Evolutionary conservation across 1,139 yeast genomes (phyloP).

Genomic region (Nakaseomyces bracarensis): DNA sequence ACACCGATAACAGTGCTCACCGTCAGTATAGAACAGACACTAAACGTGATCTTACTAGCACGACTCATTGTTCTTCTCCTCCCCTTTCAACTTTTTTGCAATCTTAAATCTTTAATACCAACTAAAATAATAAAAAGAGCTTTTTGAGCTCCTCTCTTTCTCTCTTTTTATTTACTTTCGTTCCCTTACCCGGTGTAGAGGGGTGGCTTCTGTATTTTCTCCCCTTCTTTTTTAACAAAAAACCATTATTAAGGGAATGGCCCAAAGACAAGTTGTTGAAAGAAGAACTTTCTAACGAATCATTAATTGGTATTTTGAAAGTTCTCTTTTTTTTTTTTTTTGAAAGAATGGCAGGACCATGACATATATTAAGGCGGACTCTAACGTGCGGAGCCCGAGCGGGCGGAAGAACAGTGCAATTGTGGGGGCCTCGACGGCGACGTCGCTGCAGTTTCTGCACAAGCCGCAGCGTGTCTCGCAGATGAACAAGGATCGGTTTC

Average conservation of each 20-base stretch:
- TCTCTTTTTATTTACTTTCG: too few relatives aligned
- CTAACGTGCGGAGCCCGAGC: not conserved
- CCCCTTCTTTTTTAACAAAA: too few relatives aligned
- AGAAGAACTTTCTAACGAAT: too few relatives aligned
- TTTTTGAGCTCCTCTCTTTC: too few relatives aligned
- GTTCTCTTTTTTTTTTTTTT: too few relatives aligned
- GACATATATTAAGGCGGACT: not conserved
- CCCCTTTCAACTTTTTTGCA: not conserved
- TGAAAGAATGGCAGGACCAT: too few relatives aligned
- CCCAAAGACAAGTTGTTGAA: too few relatives aligned
- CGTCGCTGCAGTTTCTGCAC: conserved; percentile 24
- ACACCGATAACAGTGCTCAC: conserved; percentile 56
- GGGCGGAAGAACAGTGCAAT: conserved; percentile 3
- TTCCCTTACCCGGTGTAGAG: too few relatives aligned
- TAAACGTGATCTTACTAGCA: conserved; percentile 64
- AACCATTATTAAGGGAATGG: too few relatives aligned
- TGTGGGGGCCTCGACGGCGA: not conserved
- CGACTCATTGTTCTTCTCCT: conserved; percentile 46
- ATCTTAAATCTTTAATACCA: not conserved
- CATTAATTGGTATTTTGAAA: too few relatives aligned
- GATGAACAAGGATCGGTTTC: conserved; percentile 15
- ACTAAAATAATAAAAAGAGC: too few relatives aligned
- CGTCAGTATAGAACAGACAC: conserved; percentile 47
- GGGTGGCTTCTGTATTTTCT: too few relatives aligned
- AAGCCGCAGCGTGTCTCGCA: conserved; percentile 23